A percentile compares a stretch with the other conserved stretches of the same genome.
phyloP scores from a whole-genome alignment of 2,329 filamentous ascomycete genomes.

The Colletotrichum gloeosporioides region DNA sequence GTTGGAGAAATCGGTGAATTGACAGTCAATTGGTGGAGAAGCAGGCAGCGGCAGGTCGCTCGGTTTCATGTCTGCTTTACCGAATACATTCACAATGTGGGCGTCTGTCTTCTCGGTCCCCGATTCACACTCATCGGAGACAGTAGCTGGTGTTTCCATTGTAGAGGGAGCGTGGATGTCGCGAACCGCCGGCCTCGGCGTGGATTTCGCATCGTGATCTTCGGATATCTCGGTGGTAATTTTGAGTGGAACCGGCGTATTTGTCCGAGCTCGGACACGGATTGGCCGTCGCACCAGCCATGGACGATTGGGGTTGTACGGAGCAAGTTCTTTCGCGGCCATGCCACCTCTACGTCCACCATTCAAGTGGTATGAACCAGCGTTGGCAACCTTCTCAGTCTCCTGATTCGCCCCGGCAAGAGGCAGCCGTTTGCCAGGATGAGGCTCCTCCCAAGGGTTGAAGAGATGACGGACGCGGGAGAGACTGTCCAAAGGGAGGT shows the following conservation, averaged over 20 bases:
- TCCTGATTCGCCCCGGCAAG: constrained; percentile 29
- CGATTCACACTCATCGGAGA: not conserved
- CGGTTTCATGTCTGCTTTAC: not conserved
- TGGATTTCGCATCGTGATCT: constrained; percentile 3
- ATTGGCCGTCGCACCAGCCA: constrained; percentile 25
- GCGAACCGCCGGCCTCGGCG: constrained; percentile 25
- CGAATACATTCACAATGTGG: not conserved
- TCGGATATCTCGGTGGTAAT: constrained; percentile 29
- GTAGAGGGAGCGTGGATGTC: not conserved
- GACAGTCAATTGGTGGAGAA: not conserved
- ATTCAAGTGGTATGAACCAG: not conserved
- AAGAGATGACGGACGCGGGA: constrained; percentile 22
- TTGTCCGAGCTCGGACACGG: constrained; percentile 29
- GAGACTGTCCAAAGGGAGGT: constrained; percentile 21
- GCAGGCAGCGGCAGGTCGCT: not conserved
- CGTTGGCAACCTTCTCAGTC: constrained; percentile 19
- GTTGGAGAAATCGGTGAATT: constrained; percentile 41
- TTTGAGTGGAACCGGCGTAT: constrained; percentile 32
- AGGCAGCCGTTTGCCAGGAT: constrained; percentile 48
- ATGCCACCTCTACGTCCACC: constrained; percentile 42
- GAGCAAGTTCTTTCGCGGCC: constrained; percentile 52
- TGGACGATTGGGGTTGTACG: constrained; percentile 26
- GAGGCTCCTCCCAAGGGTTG: constrained; percentile 48
- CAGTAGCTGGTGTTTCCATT: not conserved
- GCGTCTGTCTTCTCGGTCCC: not conserved